Percentiles rank a stretch among this genome's conserved stretches.
Evolutionary conservation across 2,329 filamentous ascomycete species (phyloP).

Genomic region (Aspergillus pseudonomiae): DNA sequence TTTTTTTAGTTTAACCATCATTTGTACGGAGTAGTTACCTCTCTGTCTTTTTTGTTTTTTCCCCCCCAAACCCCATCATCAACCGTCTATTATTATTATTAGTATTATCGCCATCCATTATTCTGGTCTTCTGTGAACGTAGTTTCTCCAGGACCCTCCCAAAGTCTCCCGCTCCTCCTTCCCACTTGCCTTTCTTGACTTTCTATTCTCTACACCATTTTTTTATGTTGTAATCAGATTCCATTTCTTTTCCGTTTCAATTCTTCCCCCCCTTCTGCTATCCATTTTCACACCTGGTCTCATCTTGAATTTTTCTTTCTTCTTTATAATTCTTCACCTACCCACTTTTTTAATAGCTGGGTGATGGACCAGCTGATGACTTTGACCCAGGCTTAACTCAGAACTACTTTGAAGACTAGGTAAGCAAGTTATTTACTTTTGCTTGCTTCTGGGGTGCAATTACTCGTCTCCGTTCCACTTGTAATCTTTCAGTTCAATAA

Average conservation of each 20-base stretch:
- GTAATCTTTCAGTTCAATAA: background rate
- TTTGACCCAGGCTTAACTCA: slow-evolving; percentile 4
- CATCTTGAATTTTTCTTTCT: slow-evolving; percentile 1
- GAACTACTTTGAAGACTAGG: slow-evolving; percentile 2
- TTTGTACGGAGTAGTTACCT: background rate
- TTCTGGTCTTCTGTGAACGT: slow-evolving; percentile 15
- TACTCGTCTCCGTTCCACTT: background rate
- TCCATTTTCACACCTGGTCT: slow-evolving; percentile 5
- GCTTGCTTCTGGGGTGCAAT: background rate
- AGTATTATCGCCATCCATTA: slow-evolving; percentile 17
- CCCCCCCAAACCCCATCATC: background rate
- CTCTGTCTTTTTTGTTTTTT: background rate
- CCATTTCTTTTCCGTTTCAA: slow-evolving; percentile 26
- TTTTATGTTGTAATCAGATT: slow-evolving; percentile 22
- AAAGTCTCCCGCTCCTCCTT: slow-evolving; percentile 2
- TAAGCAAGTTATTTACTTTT: background rate
- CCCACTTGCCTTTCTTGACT: slow-evolving; percentile 7
- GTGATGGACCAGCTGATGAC: slow-evolving; percentile 10
- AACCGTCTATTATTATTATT: background rate
- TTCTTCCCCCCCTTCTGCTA: slow-evolving; percentile 10
- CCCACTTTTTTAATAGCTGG: slow-evolving; percentile 3
- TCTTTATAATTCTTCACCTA: slow-evolving; percentile 15
- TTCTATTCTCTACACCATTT: slow-evolving; percentile 13
- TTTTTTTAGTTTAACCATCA: background rate
- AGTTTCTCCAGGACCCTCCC: background rate